These are phyloP conservation scores for Cantharellus anzutake DNA, from an alignment of 768 basidiomycete species.

Conservation along the genomic window DNA sequence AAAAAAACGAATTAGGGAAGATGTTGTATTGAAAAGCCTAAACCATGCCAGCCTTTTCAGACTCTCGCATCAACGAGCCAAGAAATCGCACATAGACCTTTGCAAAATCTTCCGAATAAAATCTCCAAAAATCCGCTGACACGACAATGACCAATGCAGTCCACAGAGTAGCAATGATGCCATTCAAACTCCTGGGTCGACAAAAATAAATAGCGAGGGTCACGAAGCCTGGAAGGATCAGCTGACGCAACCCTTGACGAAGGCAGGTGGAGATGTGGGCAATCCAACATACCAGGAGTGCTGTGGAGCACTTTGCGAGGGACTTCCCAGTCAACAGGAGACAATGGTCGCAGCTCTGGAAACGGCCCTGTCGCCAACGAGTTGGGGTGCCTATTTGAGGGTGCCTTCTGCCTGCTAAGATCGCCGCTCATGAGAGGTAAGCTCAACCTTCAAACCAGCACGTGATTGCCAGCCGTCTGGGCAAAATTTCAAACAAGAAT, in stretches of 20 bases:
- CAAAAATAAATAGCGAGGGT: constrained; percentile 37
- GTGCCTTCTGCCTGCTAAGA: no score
- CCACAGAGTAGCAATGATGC: constrained; percentile 43
- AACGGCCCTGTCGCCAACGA: no score
- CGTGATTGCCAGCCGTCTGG: no score
- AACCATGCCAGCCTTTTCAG: constrained; percentile 40
- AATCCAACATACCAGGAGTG: constrained; percentile 49
- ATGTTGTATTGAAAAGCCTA: not conserved
- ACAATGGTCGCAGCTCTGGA: no score
- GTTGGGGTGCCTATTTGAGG: no score
- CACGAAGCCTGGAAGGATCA: constrained; percentile 33
- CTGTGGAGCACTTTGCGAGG: constrained; percentile 77
- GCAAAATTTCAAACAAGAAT: no score
- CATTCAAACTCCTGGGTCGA: constrained; percentile 27
- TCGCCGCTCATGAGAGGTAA: no score
- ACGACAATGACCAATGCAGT: constrained; percentile 46
- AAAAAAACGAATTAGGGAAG: not conserved
- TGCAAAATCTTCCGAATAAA: constrained; percentile 45
- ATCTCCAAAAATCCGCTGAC: constrained; percentile 57
- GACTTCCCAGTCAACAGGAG: constrained; percentile 55
- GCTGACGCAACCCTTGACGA: not conserved
- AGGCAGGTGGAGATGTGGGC: not conserved
- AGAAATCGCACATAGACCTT: constrained; percentile 47
- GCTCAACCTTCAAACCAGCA: no score
- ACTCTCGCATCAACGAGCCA: constrained; percentile 80